Percentiles rank a stretch among this genome's conserved stretches.
Evolutionary conservation across 495 filamentous ascomycete species (phyloP).

Genomic region (Cladorrhinum samala): DNA sequence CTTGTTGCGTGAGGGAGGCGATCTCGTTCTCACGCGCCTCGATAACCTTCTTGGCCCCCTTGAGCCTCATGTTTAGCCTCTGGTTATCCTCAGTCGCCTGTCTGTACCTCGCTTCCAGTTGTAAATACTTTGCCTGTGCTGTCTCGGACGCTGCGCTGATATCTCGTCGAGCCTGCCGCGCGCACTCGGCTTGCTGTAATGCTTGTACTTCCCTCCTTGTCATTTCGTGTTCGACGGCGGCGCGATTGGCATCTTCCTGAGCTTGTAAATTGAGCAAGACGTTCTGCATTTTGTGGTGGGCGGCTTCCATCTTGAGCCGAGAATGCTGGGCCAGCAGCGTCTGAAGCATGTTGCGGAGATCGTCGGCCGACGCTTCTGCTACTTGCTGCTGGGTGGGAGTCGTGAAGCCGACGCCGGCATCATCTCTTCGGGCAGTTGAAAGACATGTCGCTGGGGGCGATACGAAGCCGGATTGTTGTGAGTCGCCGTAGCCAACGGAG

Average conservation of each 20-base stretch:
- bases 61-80: slow-evolving; percentile 55
- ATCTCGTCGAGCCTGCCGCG: slow-evolving; percentile 43
- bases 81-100: slow-evolving; percentile 60
- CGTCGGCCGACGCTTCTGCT: slow-evolving; percentile 49
- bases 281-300: slow-evolving; percentile 90
- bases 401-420: slow-evolving; percentile 44
- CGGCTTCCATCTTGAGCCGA: slow-evolving; percentile 69
- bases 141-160: slow-evolving; percentile 33
- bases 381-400: slow-evolving; percentile 61
- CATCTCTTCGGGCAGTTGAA: slow-evolving; percentile 45
- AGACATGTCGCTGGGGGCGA: slow-evolving; percentile 54
- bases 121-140: slow-evolving; percentile 38
- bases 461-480: slow-evolving; percentile 37
- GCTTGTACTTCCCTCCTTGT: slow-evolving; percentile 86
- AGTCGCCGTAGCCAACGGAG: slow-evolving; percentile 39
- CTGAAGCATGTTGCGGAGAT: slow-evolving; percentile 52
- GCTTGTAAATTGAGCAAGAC: slow-evolving; percentile 81
- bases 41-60: slow-evolving; percentile 68
- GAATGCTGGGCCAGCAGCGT: slow-evolving; percentile 49
- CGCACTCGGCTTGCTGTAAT: slow-evolving; percentile 56
- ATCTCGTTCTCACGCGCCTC: slow-evolving; percentile 62
- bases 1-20: slow-evolving; percentile 58
- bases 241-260: slow-evolving; percentile 76
- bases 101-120: slow-evolving; percentile 47
- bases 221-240: slow-evolving; percentile 89